These are phyloP conservation scores for Epithemia pelagica DNA, from an alignment of 108 stramenopile species.

Conservation along the genomic window DNA sequence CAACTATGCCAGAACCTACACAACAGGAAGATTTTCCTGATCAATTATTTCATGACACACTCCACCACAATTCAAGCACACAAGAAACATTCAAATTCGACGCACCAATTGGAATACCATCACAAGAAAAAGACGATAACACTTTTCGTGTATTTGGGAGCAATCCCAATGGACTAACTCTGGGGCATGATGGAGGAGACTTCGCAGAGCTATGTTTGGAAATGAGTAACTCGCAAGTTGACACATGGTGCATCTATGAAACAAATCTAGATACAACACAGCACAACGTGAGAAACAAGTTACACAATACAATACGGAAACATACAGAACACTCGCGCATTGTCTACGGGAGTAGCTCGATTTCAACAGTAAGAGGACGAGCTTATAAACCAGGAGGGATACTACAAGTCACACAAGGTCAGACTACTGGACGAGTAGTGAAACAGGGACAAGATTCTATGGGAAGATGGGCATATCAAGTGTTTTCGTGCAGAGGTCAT, in stretches of 20 bases:
- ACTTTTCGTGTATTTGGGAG: background rate
- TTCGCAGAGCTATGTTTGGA: background rate
- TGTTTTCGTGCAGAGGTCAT: background rate
- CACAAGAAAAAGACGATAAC: too few relatives aligned
- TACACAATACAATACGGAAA: background rate
- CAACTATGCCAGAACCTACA: too few relatives aligned
- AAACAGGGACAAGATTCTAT: background rate
- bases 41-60: too few relatives aligned
- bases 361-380: background rate
- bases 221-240: background rate
- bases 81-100: too few relatives aligned
- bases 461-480: background rate
- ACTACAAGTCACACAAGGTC: background rate
- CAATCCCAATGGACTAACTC: background rate
- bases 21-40: too few relatives aligned
- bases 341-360: background rate
- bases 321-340: background rate
- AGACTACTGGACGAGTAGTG: background rate
- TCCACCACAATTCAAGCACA: too few relatives aligned
- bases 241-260: background rate
- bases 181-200: background rate
- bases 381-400: background rate
- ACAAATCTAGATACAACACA: background rate
- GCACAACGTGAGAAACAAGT: background rate
- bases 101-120: too few relatives aligned